These are phyloP conservation scores for Xylaria cubensis DNA, from an alignment of 495 filamentous ascomycete species.

Conservation along the genomic window DNA sequence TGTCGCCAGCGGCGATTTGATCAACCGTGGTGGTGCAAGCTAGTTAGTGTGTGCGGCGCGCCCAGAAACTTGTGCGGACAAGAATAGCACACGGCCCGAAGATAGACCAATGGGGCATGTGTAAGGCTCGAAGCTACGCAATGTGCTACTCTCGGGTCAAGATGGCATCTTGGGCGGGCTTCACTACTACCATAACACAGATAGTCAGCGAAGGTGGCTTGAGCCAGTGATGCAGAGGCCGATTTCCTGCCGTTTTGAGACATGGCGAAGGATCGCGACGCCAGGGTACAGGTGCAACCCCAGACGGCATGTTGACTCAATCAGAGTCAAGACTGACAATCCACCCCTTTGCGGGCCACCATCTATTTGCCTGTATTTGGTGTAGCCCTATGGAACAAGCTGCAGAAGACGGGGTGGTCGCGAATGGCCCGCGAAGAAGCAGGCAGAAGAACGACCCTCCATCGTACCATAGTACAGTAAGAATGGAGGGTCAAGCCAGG, in stretches of 20 bases:
- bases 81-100: slow-evolving; percentile 20
- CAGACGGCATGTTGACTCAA: background rate
- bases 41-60: background rate
- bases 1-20: slow-evolving; percentile 6
- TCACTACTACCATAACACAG: background rate
- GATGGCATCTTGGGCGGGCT: slow-evolving; percentile 7
- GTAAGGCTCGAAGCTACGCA: slow-evolving; percentile 11
- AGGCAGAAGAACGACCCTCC: background rate
- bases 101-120: slow-evolving; percentile 2
- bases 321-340: background rate
- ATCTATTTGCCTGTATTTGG: background rate
- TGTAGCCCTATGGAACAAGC: slow-evolving; percentile 7
- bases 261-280: slow-evolving; percentile 11
- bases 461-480: slow-evolving; percentile 23
- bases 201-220: slow-evolving; percentile 20
- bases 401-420: background rate
- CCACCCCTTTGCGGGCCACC: background rate
- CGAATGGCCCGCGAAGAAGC: background rate
- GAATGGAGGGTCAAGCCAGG: background rate
- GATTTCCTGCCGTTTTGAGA: slow-evolving; percentile 17
- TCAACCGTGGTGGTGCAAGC: background rate
- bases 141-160: background rate
- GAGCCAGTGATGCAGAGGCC: slow-evolving; percentile 3
- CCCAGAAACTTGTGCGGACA: background rate
- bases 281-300: background rate